Evolutionary conservation across 176 grass and related monocot genomes (phyloP), one percentile per base, ranked within the genome.

Genomic region (Cenchrus purpureus): DNA sequence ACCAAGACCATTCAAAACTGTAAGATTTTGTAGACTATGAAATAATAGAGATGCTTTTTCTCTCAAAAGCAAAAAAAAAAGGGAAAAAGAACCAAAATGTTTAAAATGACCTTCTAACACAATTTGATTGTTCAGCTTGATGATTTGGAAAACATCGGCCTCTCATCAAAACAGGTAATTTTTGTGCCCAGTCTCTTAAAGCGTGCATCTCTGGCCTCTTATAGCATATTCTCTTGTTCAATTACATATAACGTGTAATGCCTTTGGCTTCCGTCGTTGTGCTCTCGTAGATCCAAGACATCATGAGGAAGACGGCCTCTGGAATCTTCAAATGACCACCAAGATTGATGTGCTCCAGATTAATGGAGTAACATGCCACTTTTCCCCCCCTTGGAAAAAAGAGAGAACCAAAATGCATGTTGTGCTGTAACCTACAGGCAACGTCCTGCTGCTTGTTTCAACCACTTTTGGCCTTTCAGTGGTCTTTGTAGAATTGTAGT

Each of bases 61-160:
- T 25, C 10, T 40, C 37, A 40, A 40, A 40, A 40, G 37, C 1
- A 74, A 32, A 10, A 0, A 15, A 51, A 72, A 67, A 51, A 73
- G 1, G 20, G 69, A 54, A 74, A 74, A 64, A 28, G 68, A 82
- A 51, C 69, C 20, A 8, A 67, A 31, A 32, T 45, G 28, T 82
- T 88, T 73, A 54, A 19, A 59, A 58, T 69, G 22, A 34, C 1
- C 10, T 86, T 64, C 71, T 90, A 45, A 90, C 31, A 59, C n/a
- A 76, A 74, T 69, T 87, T 79, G 53, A 44, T 83, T 73, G 80
- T 65, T 16, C 90, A 99, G 97, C 84, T 99, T 67, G 63, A 60
- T 13, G 94, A 99, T 87, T 91, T 99, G 84, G 91, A 90, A 67
- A 91, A 84, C 58, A 94, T 99, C 34, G 97, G 97, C 31, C 90